Conservation (phyloP, 2,329 filamentous ascomycete species). For the Diaporthe sp. region DNA sequence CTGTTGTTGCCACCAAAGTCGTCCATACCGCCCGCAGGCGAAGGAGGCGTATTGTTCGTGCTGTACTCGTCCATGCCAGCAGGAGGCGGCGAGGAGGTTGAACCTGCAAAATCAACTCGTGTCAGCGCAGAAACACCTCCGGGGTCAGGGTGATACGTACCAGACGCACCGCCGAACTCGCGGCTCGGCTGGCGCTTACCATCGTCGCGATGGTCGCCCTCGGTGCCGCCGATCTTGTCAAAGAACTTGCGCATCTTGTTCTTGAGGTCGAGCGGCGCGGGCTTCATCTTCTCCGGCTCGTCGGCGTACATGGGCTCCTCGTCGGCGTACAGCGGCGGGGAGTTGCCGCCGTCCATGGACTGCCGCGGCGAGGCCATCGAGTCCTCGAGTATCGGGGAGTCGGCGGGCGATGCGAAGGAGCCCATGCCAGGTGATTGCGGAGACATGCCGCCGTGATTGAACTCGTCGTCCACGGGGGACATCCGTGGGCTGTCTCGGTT, state of each 20-base stretch:
- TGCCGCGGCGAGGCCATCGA: background rate
- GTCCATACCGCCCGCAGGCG: background rate
- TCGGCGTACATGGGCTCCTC: background rate
- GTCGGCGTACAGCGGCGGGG: background rate
- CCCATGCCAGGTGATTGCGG: background rate
- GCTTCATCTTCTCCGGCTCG: slow-evolving; percentile 22
- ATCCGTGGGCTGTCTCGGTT: background rate
- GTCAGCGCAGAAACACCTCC: background rate
- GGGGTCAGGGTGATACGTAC: background rate
- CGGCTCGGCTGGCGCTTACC: background rate
- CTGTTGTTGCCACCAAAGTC: background rate
- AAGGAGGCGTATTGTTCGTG: background rate
- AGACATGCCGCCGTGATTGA: background rate
- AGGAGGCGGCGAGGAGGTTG: background rate
- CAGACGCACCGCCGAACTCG: background rate
- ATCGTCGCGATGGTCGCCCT: background rate
- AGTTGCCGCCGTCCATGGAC: background rate
- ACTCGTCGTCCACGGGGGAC: background rate
- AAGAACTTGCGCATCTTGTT: slow-evolving; percentile 27
- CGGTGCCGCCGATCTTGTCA: background rate
- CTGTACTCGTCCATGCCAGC: background rate
- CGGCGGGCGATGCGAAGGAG: background rate
- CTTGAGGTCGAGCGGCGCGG: slow-evolving; percentile 10
- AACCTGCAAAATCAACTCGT: background rate
- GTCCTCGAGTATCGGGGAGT: background rate